These are phyloP conservation scores for Macadamia tetraphylla DNA, from an alignment of 164 flowering plant species.

Conservation along the genomic window DNA sequence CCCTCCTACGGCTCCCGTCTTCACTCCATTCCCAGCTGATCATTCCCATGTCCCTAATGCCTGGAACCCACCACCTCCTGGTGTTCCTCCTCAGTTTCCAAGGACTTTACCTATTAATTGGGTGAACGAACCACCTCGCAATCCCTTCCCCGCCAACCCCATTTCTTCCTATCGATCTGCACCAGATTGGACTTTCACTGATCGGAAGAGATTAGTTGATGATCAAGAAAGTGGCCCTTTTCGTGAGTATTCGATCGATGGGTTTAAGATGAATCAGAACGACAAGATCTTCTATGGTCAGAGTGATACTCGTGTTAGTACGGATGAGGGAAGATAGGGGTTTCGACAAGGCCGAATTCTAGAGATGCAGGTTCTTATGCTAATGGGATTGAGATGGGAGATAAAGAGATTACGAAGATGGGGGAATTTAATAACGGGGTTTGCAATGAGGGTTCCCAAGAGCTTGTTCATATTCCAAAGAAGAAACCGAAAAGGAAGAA, in stretches of 20 bases:
- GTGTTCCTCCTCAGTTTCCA: slow-evolving; percentile 4
- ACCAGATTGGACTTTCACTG: slow-evolving; percentile 10
- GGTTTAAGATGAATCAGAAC: slow-evolving; percentile 1
- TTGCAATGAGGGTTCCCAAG: slow-evolving; percentile 21
- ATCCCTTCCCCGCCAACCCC: slow-evolving; percentile 1
- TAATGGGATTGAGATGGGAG: slow-evolving; percentile 10
- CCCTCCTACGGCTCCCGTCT: slow-evolving; percentile 9
- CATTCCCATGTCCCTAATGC: slow-evolving; percentile 11
- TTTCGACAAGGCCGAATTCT: neutral
- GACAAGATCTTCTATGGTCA: slow-evolving; percentile 3
- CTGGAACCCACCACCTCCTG: slow-evolving; percentile 9
- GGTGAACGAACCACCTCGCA: slow-evolving; percentile 7
- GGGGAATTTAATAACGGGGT: slow-evolving; percentile 14
- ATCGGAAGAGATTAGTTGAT: slow-evolving; percentile 14
- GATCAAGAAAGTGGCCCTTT: slow-evolving; percentile 9
- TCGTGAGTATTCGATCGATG: slow-evolving; percentile 11
- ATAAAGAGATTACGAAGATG: slow-evolving; percentile 4
- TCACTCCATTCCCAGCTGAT: slow-evolving; percentile 8
- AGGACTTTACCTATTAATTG: slow-evolving; percentile 5
- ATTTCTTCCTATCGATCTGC: slow-evolving; percentile 10
- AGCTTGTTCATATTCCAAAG: slow-evolving; percentile 19
- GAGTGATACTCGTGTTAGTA: neutral
- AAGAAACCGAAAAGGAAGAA: slow-evolving; percentile 35
- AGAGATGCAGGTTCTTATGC: slow-evolving; percentile 2
- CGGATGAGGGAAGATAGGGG: slow-evolving; percentile 13